Evolutionary conservation across 2,329 filamentous ascomycete species (phyloP).

Genomic region (Colletotrichum echinochloae): DNA sequence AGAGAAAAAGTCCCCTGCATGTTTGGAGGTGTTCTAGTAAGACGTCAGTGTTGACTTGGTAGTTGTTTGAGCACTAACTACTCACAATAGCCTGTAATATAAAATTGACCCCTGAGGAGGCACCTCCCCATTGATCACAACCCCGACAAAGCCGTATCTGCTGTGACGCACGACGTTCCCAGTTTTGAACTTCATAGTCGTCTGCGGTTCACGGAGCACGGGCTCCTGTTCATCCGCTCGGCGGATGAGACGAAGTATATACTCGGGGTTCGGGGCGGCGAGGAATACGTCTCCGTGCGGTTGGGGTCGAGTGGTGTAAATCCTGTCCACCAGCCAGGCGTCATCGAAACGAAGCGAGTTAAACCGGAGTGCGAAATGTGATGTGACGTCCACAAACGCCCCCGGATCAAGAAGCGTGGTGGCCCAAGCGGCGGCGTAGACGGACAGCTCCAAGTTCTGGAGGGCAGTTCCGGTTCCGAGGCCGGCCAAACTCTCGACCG

Average conservation of each 20-base stretch:
- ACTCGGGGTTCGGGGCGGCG: constrained; percentile 27
- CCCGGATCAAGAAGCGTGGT: constrained; percentile 62
- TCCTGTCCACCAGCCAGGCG: constrained; percentile 74
- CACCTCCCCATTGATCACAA: constrained; percentile 81
- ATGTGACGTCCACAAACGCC: constrained; percentile 38
- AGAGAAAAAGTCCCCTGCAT: constrained; percentile 38
- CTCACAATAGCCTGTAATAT: constrained; percentile 27
- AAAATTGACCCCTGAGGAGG: constrained; percentile 24
- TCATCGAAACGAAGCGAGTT: constrained; percentile 68
- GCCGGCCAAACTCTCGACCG: constrained; percentile 33
- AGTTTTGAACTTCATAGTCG: constrained; percentile 66
- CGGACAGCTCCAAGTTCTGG: constrained; percentile 68
- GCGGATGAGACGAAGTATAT: constrained; percentile 53
- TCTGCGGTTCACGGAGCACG: constrained; percentile 48
- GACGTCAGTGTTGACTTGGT: background rate
- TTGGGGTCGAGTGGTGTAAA: constrained; percentile 24
- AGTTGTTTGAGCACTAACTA: constrained; percentile 43
- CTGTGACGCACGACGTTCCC: constrained; percentile 89
- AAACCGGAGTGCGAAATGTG: constrained; percentile 58
- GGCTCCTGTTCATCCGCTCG: constrained; percentile 59
- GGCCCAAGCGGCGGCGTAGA: constrained; percentile 82
- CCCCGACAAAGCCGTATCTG: constrained; percentile 81
- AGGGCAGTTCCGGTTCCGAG: constrained; percentile 57
- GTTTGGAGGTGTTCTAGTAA: constrained; percentile 30
- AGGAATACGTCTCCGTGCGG: constrained; percentile 29